These are phyloP conservation scores for Globisporangium acanthophoron DNA, from an alignment of 352 stramenopile species.

Conservation along the genomic window DNA sequence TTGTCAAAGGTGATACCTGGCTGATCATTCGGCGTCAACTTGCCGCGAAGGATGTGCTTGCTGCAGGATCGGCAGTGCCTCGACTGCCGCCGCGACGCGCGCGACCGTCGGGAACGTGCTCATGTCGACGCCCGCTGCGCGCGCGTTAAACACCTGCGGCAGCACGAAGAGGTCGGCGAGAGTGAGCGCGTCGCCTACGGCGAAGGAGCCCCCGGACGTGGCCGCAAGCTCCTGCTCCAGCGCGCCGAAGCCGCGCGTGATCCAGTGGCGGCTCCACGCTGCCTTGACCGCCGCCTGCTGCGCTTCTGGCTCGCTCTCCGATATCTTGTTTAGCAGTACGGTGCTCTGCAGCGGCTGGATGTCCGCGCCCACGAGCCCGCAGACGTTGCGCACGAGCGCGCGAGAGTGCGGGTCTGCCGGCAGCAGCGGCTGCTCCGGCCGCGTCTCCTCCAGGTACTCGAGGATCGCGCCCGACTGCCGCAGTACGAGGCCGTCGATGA, in stretches of 20 bases:
- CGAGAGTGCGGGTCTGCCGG: slow-evolving; percentile 61
- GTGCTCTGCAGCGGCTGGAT: slow-evolving; percentile 91
- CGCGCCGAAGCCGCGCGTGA: slow-evolving; percentile 76
- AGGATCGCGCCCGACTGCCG: slow-evolving; percentile 90
- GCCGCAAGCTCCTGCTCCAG: slow-evolving; percentile 62
- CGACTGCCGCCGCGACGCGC: slow-evolving; percentile 60
- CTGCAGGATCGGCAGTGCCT: slow-evolving; percentile 60
- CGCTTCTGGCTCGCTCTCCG: slow-evolving; percentile 43
- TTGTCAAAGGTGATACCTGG: no score
- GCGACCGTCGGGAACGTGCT: slow-evolving; percentile 78
- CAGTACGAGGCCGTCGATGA: slow-evolving; percentile 64
- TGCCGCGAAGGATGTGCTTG: slow-evolving; percentile 59
- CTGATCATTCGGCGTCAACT: not conserved
- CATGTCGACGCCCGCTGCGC: slow-evolving; percentile 86
- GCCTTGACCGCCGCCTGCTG: slow-evolving; percentile 37
- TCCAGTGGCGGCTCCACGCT: slow-evolving; percentile 62
- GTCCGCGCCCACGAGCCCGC: slow-evolving; percentile 86
- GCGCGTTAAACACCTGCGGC: slow-evolving; percentile 92
- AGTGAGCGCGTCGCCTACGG: slow-evolving; percentile 73
- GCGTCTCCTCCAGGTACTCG: slow-evolving; percentile 90
- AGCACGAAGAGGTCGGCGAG: slow-evolving; percentile 90
- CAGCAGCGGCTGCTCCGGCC: slow-evolving; percentile 61
- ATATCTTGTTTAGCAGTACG: slow-evolving; percentile 27
- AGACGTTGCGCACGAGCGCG: slow-evolving; percentile 81
- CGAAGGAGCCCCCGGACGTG: slow-evolving; percentile 52